Percentiles rank a stretch among this genome's conserved stretches.
Conservation (phyloP, 768 basidiomycete genomes). For the Suillus luteus region DNA sequence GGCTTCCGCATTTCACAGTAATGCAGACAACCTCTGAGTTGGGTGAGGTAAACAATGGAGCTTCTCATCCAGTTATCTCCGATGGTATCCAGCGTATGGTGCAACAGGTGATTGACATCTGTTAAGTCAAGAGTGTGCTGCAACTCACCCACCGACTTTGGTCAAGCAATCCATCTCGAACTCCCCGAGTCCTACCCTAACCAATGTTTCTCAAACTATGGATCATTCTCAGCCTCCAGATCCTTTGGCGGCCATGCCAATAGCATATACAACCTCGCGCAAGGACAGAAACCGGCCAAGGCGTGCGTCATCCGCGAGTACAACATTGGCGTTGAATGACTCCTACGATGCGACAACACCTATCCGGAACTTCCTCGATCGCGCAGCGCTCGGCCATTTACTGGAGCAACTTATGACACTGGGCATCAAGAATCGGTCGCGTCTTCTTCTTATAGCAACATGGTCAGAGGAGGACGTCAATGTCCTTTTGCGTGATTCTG, state of each 20-base stretch:
- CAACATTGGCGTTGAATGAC: not conserved
- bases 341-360: not conserved
- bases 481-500: constrained; percentile 6
- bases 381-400: constrained; percentile 4
- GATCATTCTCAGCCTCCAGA: not conserved
- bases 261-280: too few species aligned
- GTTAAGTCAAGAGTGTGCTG: not conserved
- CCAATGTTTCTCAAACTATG: not conserved
- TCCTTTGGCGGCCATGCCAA: not conserved
- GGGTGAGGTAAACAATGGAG: not conserved
- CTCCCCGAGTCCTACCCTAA: not conserved
- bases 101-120: not conserved
- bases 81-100: not conserved
- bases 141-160: not conserved
- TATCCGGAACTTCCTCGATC: constrained; percentile 6
- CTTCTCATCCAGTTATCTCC: not conserved
- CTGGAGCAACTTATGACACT: constrained; percentile 1
- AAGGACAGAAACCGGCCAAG: not conserved
- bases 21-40: not conserved
- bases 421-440: constrained; percentile 6
- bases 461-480: constrained; percentile 7
- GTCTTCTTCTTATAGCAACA: constrained; percentile 9
- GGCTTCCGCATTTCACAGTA: not conserved
- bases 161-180: not conserved
- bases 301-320: not conserved